These are phyloP conservation scores for Graphilbum sp. DNA, from an alignment of 2,329 filamentous ascomycete species.

Conservation along the genomic window DNA sequence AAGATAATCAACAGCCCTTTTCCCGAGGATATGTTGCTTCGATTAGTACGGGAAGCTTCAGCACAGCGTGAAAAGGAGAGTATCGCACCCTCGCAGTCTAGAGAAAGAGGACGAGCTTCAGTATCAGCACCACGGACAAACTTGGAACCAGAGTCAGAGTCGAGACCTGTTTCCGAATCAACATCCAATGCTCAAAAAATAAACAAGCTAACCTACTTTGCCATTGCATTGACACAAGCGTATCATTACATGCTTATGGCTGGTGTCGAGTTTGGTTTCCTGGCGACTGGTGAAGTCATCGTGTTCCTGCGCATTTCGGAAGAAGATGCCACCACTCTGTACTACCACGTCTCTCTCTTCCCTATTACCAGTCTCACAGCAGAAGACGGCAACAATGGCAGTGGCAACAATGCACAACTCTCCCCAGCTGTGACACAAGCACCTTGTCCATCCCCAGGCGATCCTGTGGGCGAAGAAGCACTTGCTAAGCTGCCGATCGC, in stretches of 20 bases:
- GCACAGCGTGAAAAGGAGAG: slow-evolving; percentile 1
- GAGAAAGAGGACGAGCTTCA: background rate
- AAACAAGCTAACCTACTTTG: slow-evolving; percentile 4
- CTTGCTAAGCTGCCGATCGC: slow-evolving; percentile 2
- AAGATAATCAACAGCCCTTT: background rate
- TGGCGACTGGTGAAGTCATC: slow-evolving; percentile 4
- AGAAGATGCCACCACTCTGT: slow-evolving; percentile 2
- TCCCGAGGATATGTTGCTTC: slow-evolving; percentile 3
- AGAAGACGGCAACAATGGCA: background rate
- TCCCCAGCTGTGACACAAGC: background rate
- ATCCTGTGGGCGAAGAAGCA: slow-evolving; percentile 2
- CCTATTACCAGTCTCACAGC: background rate
- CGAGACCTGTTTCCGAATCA: background rate
- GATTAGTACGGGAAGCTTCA: slow-evolving; percentile 3
- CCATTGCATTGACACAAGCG: slow-evolving; percentile 3
- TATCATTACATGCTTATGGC: slow-evolving; percentile 5
- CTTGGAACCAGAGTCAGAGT: background rate
- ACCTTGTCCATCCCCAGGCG: slow-evolving; percentile 1
- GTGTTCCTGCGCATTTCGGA: slow-evolving; percentile 5
- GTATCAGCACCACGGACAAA: background rate
- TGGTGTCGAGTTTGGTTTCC: slow-evolving; percentile 5
- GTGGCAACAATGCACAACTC: background rate
- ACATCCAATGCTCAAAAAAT: slow-evolving; percentile 2
- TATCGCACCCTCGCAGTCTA: background rate
- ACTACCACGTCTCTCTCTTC: slow-evolving; percentile 4